These are phyloP conservation scores for Crepidotus variabilis DNA, from an alignment of 768 basidiomycete genomes.

Conservation along the genomic window DNA sequence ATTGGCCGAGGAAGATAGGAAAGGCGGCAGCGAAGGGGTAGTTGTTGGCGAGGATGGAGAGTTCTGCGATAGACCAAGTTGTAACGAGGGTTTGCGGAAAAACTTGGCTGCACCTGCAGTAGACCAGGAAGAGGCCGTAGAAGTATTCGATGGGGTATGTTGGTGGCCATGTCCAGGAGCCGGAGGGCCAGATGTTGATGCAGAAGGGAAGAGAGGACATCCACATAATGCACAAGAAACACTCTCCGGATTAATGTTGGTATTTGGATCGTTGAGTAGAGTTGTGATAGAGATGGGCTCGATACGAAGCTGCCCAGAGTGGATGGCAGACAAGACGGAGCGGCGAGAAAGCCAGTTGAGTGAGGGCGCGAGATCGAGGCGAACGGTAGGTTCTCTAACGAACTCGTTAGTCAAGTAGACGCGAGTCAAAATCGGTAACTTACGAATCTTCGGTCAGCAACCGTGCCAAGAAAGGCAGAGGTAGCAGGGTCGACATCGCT, in stretches of 20 bases:
- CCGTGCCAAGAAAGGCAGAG: conserved; percentile 75
- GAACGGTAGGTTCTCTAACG: conserved; percentile 81
- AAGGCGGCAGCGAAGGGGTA: neutral
- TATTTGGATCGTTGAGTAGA: conserved; percentile 35
- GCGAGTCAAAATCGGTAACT: conserved; percentile 30
- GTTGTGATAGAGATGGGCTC: conserved; percentile 73
- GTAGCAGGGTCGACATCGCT: conserved; percentile 67
- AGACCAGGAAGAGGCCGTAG: conserved; percentile 1
- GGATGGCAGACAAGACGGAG: conserved; percentile 78
- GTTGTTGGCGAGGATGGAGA: neutral
- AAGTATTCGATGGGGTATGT: neutral
- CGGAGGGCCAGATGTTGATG: neutral
- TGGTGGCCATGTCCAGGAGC: conserved; percentile 2
- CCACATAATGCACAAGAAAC: conserved; percentile 84
- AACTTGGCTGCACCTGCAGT: conserved; percentile 1
- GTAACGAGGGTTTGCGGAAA: conserved; percentile 3
- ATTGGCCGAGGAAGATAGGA: neutral
- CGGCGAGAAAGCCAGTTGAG: conserved; percentile 92
- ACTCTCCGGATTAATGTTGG: conserved; percentile 37
- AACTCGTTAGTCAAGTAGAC: conserved; percentile 6
- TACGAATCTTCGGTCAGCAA: conserved; percentile 82
- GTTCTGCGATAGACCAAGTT: neutral
- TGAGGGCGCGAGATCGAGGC: conserved; percentile 91
- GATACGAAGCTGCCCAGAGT: conserved; percentile 81
- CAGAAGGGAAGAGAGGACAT: conserved; percentile 37